Base-by-base conservation (phyloP, 2,329 filamentous ascomycete species). In the Alternaria viburni region DNA sequence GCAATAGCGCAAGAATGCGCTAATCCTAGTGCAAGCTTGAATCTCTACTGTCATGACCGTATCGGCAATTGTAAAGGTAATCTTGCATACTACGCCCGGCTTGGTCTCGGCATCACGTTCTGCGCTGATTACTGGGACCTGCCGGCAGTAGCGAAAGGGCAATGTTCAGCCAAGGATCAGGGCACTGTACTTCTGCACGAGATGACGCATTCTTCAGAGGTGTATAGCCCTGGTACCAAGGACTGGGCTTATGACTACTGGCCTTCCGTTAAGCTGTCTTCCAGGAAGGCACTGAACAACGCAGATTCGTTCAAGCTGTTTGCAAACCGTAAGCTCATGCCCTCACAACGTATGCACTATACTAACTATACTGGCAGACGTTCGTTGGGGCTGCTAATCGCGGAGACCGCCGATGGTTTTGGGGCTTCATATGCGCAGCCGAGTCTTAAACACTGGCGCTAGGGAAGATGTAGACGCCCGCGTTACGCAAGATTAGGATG, bases 141-240 rank as follows among this genome's bases (percentile, higher is more conserved):
- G 36, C 36, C 36, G 25, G 23, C 26, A 15, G 17, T 51, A 21
- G 19, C n/a, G n/a, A 15, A 12, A 13, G 47, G 26, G 36, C 15
- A 41, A 1, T 92, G 90, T 81, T 88, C 91, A 74, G 84, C 71
- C 3, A 89, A 91, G 79, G 89, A 91, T 73, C 87, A 89, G 79
- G 87, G 86, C 3, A 89, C 86, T 11, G 91, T 89, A 13, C 84
- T 84, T 30, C 77, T 92, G 13, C 90, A 92, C 72, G 90, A 92
- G 82, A 82, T 84, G 68, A 90, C 89, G 9, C 90, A 91, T 73
- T 82, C 85, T n/a, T 79, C 84, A 74, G 83, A 80, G 79, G 82
- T 85, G 12, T 87, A 86, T 59, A 75, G 70, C 70, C 74, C 75
- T 12, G 87, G 88, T 9, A 90, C 89, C 2, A 76, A 84, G 2